Conservation (phyloP, 1,284 basidiomycete genomes). For the Athelia sp. region DNA sequence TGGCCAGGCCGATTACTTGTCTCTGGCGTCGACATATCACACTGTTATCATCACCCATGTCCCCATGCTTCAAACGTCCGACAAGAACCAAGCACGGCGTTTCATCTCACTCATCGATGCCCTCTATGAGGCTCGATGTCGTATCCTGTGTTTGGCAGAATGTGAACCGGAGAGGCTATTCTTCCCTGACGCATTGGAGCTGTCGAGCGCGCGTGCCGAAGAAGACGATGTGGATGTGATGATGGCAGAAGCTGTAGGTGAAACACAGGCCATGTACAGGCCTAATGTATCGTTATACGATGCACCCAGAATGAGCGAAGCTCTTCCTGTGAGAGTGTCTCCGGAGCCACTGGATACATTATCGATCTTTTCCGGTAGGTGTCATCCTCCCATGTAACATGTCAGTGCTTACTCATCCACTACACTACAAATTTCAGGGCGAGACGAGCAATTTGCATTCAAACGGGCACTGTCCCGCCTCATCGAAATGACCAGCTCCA, state of each 20-base stretch:
- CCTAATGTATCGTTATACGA: slow-evolving; percentile 62
- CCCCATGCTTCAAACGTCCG: slow-evolving; percentile 49
- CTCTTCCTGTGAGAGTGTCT: slow-evolving; percentile 18
- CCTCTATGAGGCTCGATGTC: slow-evolving; percentile 46
- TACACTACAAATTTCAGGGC: slow-evolving; percentile 25
- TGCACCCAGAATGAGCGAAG: slow-evolving; percentile 32
- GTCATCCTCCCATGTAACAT: neutral
- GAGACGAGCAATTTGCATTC: slow-evolving; percentile 68
- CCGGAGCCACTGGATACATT: slow-evolving; percentile 37
- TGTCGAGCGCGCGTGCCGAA: slow-evolving; percentile 17
- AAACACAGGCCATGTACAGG: slow-evolving; percentile 50
- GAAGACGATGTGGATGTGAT: slow-evolving; percentile 39
- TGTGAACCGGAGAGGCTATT: slow-evolving; percentile 49
- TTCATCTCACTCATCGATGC: slow-evolving; percentile 74
- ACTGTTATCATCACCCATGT: slow-evolving; percentile 58
- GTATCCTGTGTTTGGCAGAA: slow-evolving; percentile 41
- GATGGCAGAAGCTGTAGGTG: slow-evolving; percentile 56
- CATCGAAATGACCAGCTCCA: slow-evolving; percentile 58
- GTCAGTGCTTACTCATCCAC: slow-evolving; percentile 1
- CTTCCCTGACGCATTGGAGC: slow-evolving; percentile 40
- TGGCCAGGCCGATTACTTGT: slow-evolving; percentile 69
- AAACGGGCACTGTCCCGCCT: slow-evolving; percentile 65
- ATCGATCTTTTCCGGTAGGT: slow-evolving; percentile 59
- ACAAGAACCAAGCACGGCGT: slow-evolving; percentile 67
- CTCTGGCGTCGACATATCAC: slow-evolving; percentile 52